Conservation (phyloP, 1,284 basidiomycete genomes). For the Megacollybia platyphylla region DNA sequence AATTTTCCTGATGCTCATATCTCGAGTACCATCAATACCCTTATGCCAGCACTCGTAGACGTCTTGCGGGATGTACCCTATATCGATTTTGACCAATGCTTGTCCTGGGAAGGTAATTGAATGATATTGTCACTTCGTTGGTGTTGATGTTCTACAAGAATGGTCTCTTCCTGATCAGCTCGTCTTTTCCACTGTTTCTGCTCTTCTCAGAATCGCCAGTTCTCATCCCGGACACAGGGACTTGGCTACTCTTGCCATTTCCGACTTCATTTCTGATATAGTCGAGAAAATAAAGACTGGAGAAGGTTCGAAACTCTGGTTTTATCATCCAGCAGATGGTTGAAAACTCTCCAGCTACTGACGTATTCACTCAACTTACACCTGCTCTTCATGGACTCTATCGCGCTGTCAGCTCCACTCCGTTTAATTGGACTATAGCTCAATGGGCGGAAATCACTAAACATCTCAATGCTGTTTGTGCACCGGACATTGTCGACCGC, state of each 20-base stretch:
- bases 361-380: conserved; percentile 62
- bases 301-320: conserved; percentile 30
- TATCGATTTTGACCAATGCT: conserved; percentile 63
- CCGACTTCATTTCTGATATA: conserved; percentile 45
- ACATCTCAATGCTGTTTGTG: conserved; percentile 44
- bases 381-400: conserved; percentile 83
- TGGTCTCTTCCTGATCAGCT: conserved; percentile 78
- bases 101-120: conserved; percentile 64
- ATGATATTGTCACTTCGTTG: conserved; percentile 2
- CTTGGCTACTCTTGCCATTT: conserved; percentile 40
- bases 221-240: conserved; percentile 34
- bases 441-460: conserved; percentile 55
- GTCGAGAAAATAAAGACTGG: conserved; percentile 41
- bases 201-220: conserved; percentile 56
- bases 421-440: conserved; percentile 59
- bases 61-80: conserved; percentile 58
- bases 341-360: conserved; percentile 33
- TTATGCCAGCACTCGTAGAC: conserved; percentile 47
- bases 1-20: conserved; percentile 48
- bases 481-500: conserved; percentile 47
- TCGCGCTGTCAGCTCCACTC: conserved; percentile 69
- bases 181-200: conserved; percentile 62
- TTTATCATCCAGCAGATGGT: background rate
- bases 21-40: conserved; percentile 28
- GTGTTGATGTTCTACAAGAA: conserved; percentile 26